Base-by-base conservation (phyloP, 116 monocot species). In the Zostera marina region DNA sequence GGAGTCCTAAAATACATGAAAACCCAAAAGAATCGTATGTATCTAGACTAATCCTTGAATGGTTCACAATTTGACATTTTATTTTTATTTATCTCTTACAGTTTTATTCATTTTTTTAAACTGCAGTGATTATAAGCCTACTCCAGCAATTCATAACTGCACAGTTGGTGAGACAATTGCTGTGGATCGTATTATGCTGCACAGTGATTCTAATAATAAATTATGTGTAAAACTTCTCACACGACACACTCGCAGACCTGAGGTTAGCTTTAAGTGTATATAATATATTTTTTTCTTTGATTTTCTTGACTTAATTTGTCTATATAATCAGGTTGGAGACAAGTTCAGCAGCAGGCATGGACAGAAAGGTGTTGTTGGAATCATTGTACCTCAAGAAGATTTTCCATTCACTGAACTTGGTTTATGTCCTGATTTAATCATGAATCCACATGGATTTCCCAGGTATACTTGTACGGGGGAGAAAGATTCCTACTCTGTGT, bases 371-470 rank as follows among this genome's bases (percentile, higher is more conserved):
- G 96, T 96, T 51, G 80, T 85, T 70, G 96, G 96, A 13, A 89
- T 79, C 44, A 89, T 96, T 59, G 85, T 96, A 63, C 85, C 80
- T 63, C 96, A 96, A 72, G 96, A 96, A 55, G 89, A 96, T 65
- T 85, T 96, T 57, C 96, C 96, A 12, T 96, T 89, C 62, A 78
- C 89, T 44, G 96, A 96, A 44, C 77, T 77, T 55, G 96, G 96
- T 46, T 80, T 89, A 47, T 96, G 96, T 61, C 96, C 96, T 58
- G 96, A 96, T 85, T 70, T 96, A 55, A 96, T 96, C 67, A 96
- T 96, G 96, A 96, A 96, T 63, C 96, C 96, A 10, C 96, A 96
- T 85, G 96, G 96, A 65, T 96, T 74, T 67, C 96, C 96, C n/a
- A 94, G 93, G 92, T 92, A 43, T 23, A 8, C 2, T 54, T 32